phyloP scores from a whole-genome alignment of 2,329 filamentous ascomycete species.

The Sporothrix variecibatus region DNA sequence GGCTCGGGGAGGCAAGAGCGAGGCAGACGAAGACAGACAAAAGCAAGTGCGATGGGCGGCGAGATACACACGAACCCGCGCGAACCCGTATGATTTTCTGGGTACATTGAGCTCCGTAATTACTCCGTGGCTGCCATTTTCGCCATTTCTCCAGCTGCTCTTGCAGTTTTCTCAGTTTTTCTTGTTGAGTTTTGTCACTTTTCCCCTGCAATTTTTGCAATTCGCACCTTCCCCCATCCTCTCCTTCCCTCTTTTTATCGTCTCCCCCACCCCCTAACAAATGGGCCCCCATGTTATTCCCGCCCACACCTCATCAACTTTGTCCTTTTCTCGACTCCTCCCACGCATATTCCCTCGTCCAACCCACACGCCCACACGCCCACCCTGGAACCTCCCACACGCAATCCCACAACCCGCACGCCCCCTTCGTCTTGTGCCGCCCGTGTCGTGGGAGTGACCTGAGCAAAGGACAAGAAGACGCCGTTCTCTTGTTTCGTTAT shows the following conservation, averaged over 20 bases:
- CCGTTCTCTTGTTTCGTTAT: slow-evolving; percentile 20
- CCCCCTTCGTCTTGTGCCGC: slow-evolving; percentile 21
- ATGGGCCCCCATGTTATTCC: slow-evolving; percentile 14
- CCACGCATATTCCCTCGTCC: slow-evolving; percentile 15
- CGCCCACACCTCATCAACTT: slow-evolving; percentile 13
- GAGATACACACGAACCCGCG: slow-evolving; percentile 9
- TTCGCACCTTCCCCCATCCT: not conserved
- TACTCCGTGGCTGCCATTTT: slow-evolving; percentile 3
- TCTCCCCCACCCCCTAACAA: not conserved
- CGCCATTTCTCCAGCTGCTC: not conserved
- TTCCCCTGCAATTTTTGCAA: not conserved
- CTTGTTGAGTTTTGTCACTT: slow-evolving; percentile 3
- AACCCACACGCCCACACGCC: slow-evolving; percentile 24
- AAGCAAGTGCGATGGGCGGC: not conserved
- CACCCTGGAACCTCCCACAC: slow-evolving; percentile 9
- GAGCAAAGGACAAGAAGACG: slow-evolving; percentile 10
- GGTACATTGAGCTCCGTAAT: not conserved
- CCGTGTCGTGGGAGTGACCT: slow-evolving; percentile 16
- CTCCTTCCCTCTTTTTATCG: not conserved
- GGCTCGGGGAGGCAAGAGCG: slow-evolving; percentile 1
- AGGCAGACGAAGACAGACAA: not conserved
- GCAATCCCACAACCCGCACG: slow-evolving; percentile 13
- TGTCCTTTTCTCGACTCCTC: not conserved
- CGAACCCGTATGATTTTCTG: slow-evolving; percentile 8
- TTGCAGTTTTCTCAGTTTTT: not conserved